These are phyloP conservation scores for Rhynchosporium agropyri DNA, from an alignment of 2,329 filamentous ascomycete species.

Conservation along the genomic window DNA sequence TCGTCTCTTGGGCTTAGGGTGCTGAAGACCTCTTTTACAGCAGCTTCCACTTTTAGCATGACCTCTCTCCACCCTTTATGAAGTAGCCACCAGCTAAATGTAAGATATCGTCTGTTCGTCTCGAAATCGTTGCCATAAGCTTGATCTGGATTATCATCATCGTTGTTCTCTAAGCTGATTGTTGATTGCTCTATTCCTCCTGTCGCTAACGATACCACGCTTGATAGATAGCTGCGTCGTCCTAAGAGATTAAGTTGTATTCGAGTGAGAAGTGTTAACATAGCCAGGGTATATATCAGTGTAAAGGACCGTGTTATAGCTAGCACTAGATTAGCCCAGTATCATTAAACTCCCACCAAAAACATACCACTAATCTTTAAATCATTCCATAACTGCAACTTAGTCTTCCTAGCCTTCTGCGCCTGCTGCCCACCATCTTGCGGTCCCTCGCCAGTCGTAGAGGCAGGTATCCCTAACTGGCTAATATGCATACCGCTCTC, in stretches of 20 bases:
- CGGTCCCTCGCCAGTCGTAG: slow-evolving; percentile 45
- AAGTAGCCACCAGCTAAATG: slow-evolving; percentile 97
- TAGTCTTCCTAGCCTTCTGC: slow-evolving; percentile 70
- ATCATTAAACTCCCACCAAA: neutral
- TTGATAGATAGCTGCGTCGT: slow-evolving; percentile 91
- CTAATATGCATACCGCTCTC: slow-evolving; percentile 84
- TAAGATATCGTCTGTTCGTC: slow-evolving; percentile 91
- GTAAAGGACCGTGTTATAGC: slow-evolving; percentile 91
- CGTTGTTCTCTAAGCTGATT: slow-evolving; percentile 90
- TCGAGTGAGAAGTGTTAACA: slow-evolving; percentile 88
- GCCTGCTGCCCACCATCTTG: slow-evolving; percentile 48
- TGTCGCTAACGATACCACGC: slow-evolving; percentile 86
- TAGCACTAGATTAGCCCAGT: slow-evolving; percentile 43
- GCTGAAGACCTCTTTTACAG: slow-evolving; percentile 89
- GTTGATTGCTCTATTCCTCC: slow-evolving; percentile 69
- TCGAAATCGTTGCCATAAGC: slow-evolving; percentile 92
- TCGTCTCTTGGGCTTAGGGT: slow-evolving; percentile 85
- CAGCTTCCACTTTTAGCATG: slow-evolving; percentile 78
- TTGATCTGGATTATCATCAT: slow-evolving; percentile 82
- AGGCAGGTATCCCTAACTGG: slow-evolving; percentile 65
- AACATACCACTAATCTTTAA: slow-evolving; percentile 88
- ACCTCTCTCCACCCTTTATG: slow-evolving; percentile 87
- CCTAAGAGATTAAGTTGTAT: slow-evolving; percentile 97
- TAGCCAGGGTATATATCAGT: slow-evolving; percentile 84
- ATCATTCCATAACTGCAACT: slow-evolving; percentile 95